Evolutionary conservation across 2,329 filamentous ascomycete species (phyloP).

Genomic region (Botrytis fabae): DNA sequence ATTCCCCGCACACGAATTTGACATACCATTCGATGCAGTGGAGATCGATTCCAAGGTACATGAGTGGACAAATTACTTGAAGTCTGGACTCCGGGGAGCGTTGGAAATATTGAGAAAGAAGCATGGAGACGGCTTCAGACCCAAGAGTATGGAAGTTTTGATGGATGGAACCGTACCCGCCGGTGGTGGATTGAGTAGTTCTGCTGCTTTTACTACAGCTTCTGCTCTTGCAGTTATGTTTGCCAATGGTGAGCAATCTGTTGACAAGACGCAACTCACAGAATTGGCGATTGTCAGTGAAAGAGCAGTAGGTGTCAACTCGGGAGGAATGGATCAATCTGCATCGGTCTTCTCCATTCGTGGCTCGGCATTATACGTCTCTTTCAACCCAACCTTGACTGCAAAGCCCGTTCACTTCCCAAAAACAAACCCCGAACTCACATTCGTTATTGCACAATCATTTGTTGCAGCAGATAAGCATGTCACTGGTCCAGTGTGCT

Average conservation of each 20-base stretch:
- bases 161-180: constrained; percentile 91
- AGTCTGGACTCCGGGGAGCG: constrained; percentile 82
- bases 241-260: constrained; percentile 73
- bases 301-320: constrained; percentile 92
- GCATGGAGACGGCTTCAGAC: constrained; percentile 58
- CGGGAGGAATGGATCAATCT: constrained; percentile 96
- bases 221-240: constrained; percentile 85
- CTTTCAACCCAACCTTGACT: constrained; percentile 77
- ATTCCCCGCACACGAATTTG: constrained; percentile 75
- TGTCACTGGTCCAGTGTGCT: constrained; percentile 88
- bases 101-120: constrained; percentile 74
- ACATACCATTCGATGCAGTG: constrained; percentile 64
- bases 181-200: constrained; percentile 89
- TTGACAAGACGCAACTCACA: constrained; percentile 89
- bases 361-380: constrained; percentile 85
- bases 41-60: constrained; percentile 82
- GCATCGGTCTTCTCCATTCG: constrained; percentile 90
- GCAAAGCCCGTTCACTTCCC: constrained; percentile 82
- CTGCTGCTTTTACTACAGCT: constrained; percentile 89
- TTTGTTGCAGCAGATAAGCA: constrained; percentile 95
- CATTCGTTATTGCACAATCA: constrained; percentile 91
- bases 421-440: constrained; percentile 75
- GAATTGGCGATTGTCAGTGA: constrained; percentile 95
- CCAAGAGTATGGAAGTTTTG: constrained; percentile 80
- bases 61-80: constrained; percentile 99